A percentile compares a stretch with the other conserved stretches of the same genome.
phyloP scores from a whole-genome alignment of 108 stramenopile species.

The Fragilariopsis cylindrus region DNA sequence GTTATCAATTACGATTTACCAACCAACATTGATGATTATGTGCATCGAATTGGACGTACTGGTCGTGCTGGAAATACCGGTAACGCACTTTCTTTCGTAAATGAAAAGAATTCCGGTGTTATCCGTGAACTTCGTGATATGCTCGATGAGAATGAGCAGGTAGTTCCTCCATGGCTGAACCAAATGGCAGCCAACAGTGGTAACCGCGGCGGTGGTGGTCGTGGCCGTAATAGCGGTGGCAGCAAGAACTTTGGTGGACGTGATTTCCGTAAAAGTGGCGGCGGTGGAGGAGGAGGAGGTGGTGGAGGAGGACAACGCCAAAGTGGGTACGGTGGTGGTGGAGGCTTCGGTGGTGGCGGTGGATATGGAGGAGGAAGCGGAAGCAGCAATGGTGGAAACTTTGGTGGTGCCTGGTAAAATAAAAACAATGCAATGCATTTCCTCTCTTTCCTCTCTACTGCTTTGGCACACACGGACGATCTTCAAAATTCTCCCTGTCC shows the following conservation, averaged over 20 bases:
- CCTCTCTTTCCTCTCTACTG: too few relatives aligned
- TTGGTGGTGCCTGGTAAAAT: slow-evolving; percentile 57
- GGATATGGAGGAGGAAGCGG: slow-evolving; percentile 46
- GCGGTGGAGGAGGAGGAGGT: slow-evolving; percentile 57
- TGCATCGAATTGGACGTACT: slow-evolving; percentile 99
- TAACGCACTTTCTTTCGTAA: slow-evolving; percentile 90
- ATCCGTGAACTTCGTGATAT: slow-evolving; percentile 77
- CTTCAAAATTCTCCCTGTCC: too few relatives aligned
- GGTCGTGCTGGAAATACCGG: slow-evolving; percentile 99
- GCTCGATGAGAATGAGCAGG: slow-evolving; percentile 87
- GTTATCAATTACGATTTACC: slow-evolving; percentile 98
- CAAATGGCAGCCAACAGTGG: slow-evolving; percentile 69
- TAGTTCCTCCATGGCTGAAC: slow-evolving; percentile 79
- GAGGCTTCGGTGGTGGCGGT: slow-evolving; percentile 55
- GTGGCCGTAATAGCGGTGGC: slow-evolving; percentile 25
- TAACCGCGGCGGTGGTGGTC: slow-evolving; percentile 53
- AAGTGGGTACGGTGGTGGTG: slow-evolving; percentile 31
- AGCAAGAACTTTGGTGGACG: slow-evolving; percentile 41
- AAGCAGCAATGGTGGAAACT: slow-evolving; percentile 51
- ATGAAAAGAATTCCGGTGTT: slow-evolving; percentile 84
- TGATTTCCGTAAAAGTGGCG: slow-evolving; percentile 39
- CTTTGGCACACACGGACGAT: too few relatives aligned
- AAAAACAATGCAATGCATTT: too few relatives aligned
- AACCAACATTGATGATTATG: slow-evolving; percentile 93
- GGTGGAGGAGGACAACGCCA: slow-evolving; percentile 21